These are phyloP conservation scores for Komagataella phaffii DNA, from an alignment of 805 yeast species.

Conservation along the genomic window DNA sequence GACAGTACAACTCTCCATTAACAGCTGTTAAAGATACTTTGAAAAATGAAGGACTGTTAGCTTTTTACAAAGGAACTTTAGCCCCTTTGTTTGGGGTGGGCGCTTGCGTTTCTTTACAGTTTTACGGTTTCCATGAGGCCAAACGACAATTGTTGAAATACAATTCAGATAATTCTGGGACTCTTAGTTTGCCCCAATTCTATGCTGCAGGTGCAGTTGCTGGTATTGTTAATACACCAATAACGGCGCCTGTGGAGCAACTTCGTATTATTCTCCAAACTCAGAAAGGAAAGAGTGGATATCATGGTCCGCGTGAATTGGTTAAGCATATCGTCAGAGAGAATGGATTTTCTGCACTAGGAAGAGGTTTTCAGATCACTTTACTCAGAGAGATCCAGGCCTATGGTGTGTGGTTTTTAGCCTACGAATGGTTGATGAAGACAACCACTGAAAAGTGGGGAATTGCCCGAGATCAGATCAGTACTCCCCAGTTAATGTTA, in stretches of 20 bases:
- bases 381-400: constrained; percentile 53
- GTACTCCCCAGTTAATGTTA: constrained; percentile 39
- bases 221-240: constrained; percentile 51
- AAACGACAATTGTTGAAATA: constrained; percentile 36
- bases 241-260: constrained; percentile 56
- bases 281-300: constrained; percentile 22
- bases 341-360: constrained; percentile 36
- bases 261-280: constrained; percentile 49
- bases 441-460: constrained; percentile 19
- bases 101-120: constrained; percentile 91
- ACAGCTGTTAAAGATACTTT: constrained; percentile 39
- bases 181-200: constrained; percentile 37
- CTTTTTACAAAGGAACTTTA: constrained; percentile 86
- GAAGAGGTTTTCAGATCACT: constrained; percentile 42
- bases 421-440: constrained; percentile 44
- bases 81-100: constrained; percentile 96
- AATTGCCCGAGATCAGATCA: constrained; percentile 29
- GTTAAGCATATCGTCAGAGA: constrained; percentile 25
- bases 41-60: constrained; percentile 58
- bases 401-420: constrained; percentile 61
- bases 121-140: constrained; percentile 60
- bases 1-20: constrained; percentile 41
- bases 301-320: constrained; percentile 28
- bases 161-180: constrained; percentile 10
- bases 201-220: constrained; percentile 54